Percentiles rank a stretch among this genome's conserved stretches.
Evolutionary conservation across 2,329 filamentous ascomycete genomes (phyloP).

Genomic region (Podosphaera aphanis): DNA sequence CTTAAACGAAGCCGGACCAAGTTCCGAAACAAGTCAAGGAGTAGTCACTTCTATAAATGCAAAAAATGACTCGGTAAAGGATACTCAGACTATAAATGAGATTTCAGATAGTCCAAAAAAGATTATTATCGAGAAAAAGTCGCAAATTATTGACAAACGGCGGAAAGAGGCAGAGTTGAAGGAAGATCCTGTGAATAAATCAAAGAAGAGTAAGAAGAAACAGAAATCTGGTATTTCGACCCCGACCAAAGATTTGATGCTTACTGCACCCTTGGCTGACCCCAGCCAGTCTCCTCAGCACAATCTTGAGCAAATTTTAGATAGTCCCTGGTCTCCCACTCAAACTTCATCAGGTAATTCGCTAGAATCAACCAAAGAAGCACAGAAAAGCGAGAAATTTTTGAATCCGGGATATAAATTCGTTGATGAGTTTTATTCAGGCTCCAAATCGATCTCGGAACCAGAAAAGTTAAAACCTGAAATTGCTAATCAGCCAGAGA

Average conservation of each 20-base stretch:
- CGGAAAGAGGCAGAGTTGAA: neutral
- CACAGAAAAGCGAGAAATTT: neutral
- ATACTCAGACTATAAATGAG: neutral
- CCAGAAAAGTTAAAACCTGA: neutral
- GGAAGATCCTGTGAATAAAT: constrained; percentile 3
- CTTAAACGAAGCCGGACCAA: too few species aligned
- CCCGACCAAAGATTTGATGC: neutral
- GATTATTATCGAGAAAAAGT: neutral
- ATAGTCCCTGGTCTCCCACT: neutral
- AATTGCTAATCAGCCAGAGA: neutral
- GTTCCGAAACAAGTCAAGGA: too few species aligned
- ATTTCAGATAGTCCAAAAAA: neutral
- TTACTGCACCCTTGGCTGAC: neutral
- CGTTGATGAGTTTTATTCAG: neutral
- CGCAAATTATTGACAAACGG: neutral
- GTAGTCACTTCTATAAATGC: neutral
- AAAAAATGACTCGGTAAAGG: neutral
- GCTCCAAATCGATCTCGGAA: neutral
- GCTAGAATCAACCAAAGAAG: neutral
- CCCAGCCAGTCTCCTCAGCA: neutral
- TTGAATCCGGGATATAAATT: neutral
- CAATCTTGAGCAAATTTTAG: neutral
- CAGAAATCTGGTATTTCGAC: constrained; percentile 4
- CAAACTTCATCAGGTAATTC: neutral
- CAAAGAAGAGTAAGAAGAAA: constrained; percentile 6